Conservation (phyloP, 352 stramenopile genomes). For the Phytophthora chlamydospora region DNA sequence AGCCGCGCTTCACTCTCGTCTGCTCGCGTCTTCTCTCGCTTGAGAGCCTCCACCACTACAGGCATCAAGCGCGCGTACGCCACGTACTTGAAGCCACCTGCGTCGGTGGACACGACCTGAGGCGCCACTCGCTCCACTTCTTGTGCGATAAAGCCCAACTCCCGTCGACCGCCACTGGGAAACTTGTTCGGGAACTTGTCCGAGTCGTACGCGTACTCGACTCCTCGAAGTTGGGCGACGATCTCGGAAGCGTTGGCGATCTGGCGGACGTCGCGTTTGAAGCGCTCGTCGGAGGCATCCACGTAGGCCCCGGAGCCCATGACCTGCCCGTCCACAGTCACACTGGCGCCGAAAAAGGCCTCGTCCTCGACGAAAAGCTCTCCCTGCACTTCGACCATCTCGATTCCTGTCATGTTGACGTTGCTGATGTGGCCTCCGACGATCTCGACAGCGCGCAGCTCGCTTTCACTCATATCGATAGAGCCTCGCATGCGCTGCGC, state of each 20-base stretch:
- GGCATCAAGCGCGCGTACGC: conserved; percentile 84
- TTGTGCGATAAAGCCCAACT: conserved; percentile 92
- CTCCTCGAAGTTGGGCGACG: conserved; percentile 62
- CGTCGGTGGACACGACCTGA: conserved; percentile 74
- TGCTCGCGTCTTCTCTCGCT: conserved; percentile 41
- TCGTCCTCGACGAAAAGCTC: conserved; percentile 87
- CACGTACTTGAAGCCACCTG: conserved; percentile 87
- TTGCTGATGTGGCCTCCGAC: conserved; percentile 77
- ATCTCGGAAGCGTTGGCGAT: conserved; percentile 56
- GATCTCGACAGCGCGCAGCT: conserved; percentile 72
- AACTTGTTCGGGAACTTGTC: conserved; percentile 59
- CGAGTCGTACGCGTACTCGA: conserved; percentile 63
- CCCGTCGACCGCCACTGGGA: conserved; percentile 26
- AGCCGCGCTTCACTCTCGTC: conserved; percentile 23
- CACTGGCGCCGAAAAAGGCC: conserved; percentile 80
- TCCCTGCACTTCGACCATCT: conserved; percentile 73
- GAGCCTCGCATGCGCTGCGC: conserved; percentile 56
- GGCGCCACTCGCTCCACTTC: conserved; percentile 83
- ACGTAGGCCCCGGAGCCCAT: conserved; percentile 92
- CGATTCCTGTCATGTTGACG: conserved; percentile 77
- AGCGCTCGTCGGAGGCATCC: conserved; percentile 89
- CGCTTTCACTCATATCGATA: conserved; percentile 83
- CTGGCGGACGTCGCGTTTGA: conserved; percentile 75
- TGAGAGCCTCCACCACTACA: conserved; percentile 83
- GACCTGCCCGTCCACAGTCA: conserved; percentile 89